A percentile compares a stretch with the other conserved stretches of the same genome.
phyloP scores from a whole-genome alignment of 129 eudicot species.

The Pulicaria dysenterica region DNA sequence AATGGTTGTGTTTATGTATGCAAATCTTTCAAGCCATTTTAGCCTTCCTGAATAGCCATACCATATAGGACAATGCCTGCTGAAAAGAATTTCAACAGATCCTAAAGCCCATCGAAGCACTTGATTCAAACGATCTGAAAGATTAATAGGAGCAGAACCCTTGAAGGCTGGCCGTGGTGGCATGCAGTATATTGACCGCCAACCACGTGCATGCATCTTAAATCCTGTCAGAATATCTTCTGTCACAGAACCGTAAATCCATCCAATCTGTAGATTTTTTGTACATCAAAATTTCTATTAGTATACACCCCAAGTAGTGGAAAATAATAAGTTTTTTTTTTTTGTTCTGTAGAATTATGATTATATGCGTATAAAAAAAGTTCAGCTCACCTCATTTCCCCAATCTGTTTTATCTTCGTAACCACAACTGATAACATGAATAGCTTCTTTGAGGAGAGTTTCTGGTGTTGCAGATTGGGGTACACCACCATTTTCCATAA shows the following conservation, averaged over 20 bases:
- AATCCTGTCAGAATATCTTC: slow-evolving; percentile 98
- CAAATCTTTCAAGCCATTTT: slow-evolving; percentile 94
- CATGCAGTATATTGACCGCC: slow-evolving; percentile 96
- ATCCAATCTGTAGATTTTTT: slow-evolving; percentile 77
- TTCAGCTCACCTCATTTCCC: slow-evolving; percentile 74
- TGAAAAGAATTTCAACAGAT: slow-evolving; percentile 90
- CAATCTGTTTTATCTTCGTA: slow-evolving; percentile 97
- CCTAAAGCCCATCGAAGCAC: slow-evolving; percentile 99
- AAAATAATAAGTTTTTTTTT: background rate
- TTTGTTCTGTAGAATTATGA: background rate
- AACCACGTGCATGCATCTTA: slow-evolving; percentile 97
- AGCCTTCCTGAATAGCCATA: slow-evolving; percentile 83
- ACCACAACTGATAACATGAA: slow-evolving; percentile 98
- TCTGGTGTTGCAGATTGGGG: slow-evolving; percentile 96
- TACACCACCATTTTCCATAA: slow-evolving; percentile 99
- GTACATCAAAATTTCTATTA: background rate
- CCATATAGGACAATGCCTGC: slow-evolving; percentile 97
- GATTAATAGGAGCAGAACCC: slow-evolving; percentile 97
- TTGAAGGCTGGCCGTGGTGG: slow-evolving; percentile 86
- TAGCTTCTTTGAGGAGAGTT: slow-evolving; percentile 94
- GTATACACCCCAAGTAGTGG: background rate
- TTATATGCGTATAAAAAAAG: background rate
- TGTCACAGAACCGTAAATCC: slow-evolving; percentile 96
- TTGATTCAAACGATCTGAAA: slow-evolving; percentile 94
- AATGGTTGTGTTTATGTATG: slow-evolving; percentile 86